Base-by-base conservation (phyloP, 805 yeast species). In the Candida quercuum region DNA sequence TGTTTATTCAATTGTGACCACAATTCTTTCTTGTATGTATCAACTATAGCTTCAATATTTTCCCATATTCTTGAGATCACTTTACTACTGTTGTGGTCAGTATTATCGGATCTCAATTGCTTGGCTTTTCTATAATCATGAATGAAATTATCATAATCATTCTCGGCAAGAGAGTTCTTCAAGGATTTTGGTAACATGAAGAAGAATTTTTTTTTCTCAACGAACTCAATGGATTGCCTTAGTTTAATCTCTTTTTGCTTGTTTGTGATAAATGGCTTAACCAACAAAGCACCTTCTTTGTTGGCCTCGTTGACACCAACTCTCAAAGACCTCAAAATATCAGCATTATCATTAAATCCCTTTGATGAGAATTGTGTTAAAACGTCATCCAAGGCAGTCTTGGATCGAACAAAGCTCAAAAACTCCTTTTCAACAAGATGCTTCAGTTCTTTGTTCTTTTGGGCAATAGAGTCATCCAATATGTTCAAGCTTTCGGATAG, bases 321-420 rank as follows among this genome's bases (percentile, higher is more conserved):
- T 28, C 68, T 59, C 26, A 65, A 49, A 5, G 46, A 47, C 12
- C 59, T 56, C 11, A 76, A 50, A 6, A 57, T 57, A 3, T 42
- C 37, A 11, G 50, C 50, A 17, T 48, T 46, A 24, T 42, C 47
- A 13, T 41, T 32, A 16, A 55, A 40, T 6, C 68, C 69, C 14
- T 63, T 52, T n/a, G 52, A 49, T 22, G 67, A 61, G 47, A 81
- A 76, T 44, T 75, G 78, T 16, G 58, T 63, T 42, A 77, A 72
- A 4, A 81, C 77, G 20, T 69, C 69, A 51, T 83, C 89, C 26
- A 84, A 59, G 4, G 75, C 64, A 18, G 81, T 73, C 50, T 84
- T 84, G 20, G 80, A 69, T 43, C 72, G 72, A 23, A 84, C 85
- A 45, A 81, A 82, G 46, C 71, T 68, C 37, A 75, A 72, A 47